Percentiles rank a stretch among this genome's conserved stretches.
These are phyloP conservation scores for Chaetomiaceae sp. DNA, from an alignment of 2,329 filamentous ascomycete genomes.

Conservation along the genomic window DNA sequence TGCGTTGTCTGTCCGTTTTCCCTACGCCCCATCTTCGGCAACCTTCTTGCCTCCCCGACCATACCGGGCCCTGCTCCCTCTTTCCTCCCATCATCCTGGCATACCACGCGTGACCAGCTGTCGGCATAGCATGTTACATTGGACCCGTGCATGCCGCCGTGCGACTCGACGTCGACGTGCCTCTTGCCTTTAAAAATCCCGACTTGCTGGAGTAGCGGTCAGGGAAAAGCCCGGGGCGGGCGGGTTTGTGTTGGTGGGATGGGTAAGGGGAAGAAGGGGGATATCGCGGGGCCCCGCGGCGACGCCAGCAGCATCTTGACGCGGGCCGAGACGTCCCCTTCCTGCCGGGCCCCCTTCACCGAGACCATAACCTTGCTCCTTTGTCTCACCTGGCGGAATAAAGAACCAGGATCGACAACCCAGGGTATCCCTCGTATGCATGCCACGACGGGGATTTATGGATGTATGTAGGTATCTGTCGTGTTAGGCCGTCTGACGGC, in stretches of 20 bases:
- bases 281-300: background rate
- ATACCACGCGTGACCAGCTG: constrained; percentile 1
- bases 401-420: background rate
- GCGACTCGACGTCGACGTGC: background rate
- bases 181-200: background rate
- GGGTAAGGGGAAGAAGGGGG: background rate
- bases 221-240: too few relatives aligned
- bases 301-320: background rate
- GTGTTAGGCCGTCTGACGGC: constrained; percentile 6
- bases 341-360: background rate
- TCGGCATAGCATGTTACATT: background rate
- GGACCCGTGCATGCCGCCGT: constrained; percentile 1
- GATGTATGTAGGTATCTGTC: background rate
- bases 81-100: background rate
- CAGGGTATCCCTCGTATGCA: background rate
- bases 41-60: background rate
- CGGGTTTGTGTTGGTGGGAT: background rate
- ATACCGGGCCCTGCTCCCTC: background rate
- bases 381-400: background rate
- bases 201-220: constrained; percentile 8
- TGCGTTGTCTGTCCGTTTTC: background rate
- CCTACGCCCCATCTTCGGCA: background rate
- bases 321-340: constrained; percentile 1
- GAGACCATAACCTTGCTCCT: background rate
- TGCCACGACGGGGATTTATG: background rate